Percentiles rank a stretch among this genome's conserved stretches.
phyloP scores from a whole-genome alignment of 2,329 filamentous ascomycete species.

The Cladosporium sp. region DNA sequence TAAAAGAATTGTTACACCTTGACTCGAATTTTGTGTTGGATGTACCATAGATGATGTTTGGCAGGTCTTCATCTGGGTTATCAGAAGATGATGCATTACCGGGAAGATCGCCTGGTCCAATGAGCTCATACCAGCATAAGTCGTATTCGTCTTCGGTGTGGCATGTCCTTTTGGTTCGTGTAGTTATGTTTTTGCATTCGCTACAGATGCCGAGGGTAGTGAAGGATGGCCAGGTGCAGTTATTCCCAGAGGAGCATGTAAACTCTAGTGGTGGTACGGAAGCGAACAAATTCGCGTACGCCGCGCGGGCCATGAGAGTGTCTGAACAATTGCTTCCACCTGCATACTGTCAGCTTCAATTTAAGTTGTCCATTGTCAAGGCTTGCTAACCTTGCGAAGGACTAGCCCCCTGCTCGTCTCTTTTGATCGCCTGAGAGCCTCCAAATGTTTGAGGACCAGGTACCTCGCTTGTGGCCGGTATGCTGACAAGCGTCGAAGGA shows the following conservation, averaged over 20 bases:
- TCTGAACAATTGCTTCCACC: neutral
- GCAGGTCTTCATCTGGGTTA: too few relatives aligned
- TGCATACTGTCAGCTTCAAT: neutral
- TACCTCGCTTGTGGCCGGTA: neutral
- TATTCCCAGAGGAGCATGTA: neutral
- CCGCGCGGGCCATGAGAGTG: neutral
- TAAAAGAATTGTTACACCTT: neutral
- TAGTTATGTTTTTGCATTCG: neutral
- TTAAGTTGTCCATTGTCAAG: too few relatives aligned
- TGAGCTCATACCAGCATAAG: neutral
- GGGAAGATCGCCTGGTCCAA: neutral
- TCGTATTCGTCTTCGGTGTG: neutral
- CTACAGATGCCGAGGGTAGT: neutral
- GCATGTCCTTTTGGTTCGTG: neutral
- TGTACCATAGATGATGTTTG: too few relatives aligned
- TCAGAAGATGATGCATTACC: neutral
- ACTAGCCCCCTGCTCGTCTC: neutral
- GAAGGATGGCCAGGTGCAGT: slow-evolving; percentile 1
- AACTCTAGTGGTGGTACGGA: neutral
- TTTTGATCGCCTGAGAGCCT: neutral
- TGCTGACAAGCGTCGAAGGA: too few relatives aligned
- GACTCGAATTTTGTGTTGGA: neutral
- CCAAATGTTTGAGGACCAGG: neutral
- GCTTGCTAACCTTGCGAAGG: neutral
- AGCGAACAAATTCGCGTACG: neutral